phyloP scores from a whole-genome alignment of 2,329 filamentous ascomycete species.

The Neoarthrinium moseri region DNA sequence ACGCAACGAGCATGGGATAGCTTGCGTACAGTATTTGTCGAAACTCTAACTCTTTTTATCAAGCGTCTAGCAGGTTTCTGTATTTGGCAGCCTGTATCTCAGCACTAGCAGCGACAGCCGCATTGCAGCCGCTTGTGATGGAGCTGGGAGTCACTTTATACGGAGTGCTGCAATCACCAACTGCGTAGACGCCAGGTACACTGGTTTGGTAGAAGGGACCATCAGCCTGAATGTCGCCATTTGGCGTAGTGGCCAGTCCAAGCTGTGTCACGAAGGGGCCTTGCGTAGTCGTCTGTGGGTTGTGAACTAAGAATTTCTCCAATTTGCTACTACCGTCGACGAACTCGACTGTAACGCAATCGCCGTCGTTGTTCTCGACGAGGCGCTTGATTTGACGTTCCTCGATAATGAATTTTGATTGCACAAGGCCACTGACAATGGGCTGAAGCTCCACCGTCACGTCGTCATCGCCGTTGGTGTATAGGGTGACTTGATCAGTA shows the following conservation, averaged over 20 bases:
- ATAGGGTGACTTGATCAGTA: slow-evolving; percentile 15
- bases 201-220: slow-evolving; percentile 15
- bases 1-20: too few relatives aligned
- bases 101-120: slow-evolving; percentile 14
- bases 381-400: background rate
- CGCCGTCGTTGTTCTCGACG: background rate
- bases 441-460: slow-evolving; percentile 11
- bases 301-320: slow-evolving; percentile 21
- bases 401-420: background rate
- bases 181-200: slow-evolving; percentile 20
- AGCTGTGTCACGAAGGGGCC: slow-evolving; percentile 18
- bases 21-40: too few relatives aligned
- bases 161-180: slow-evolving; percentile 19
- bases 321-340: slow-evolving; percentile 14
- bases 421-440: slow-evolving; percentile 6
- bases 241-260: background rate
- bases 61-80: too few relatives aligned
- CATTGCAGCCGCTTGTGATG: slow-evolving; percentile 19
- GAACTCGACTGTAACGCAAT: slow-evolving; percentile 17
- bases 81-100: slow-evolving; percentile 21
- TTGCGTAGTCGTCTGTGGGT: slow-evolving; percentile 15
- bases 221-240: slow-evolving; percentile 17
- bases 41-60: too few relatives aligned
- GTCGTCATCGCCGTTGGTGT: slow-evolving; percentile 19
- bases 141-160: slow-evolving; percentile 19